These are phyloP conservation scores for Staphylotrichum longicolle DNA, from an alignment of 495 filamentous ascomycete species.

Conservation along the genomic window DNA sequence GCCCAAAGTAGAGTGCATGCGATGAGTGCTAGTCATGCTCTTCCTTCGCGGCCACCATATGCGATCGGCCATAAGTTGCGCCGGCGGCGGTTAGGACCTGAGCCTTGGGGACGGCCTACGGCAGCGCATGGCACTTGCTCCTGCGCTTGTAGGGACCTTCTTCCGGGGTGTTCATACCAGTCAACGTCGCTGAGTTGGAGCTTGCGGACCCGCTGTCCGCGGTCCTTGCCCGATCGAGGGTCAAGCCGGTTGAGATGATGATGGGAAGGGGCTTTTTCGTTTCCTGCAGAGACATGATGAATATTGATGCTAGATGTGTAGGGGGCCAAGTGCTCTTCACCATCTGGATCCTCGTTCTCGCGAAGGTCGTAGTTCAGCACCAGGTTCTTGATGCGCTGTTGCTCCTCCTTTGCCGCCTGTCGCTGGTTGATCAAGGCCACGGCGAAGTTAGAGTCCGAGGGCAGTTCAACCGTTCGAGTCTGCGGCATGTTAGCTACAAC, in stretches of 20 bases:
- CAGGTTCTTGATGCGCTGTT: slow-evolving; percentile 95
- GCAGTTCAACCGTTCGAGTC: slow-evolving; percentile 91
- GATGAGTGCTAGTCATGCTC: slow-evolving; percentile 15
- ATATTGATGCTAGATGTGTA: slow-evolving; percentile 44
- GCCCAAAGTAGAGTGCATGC: slow-evolving; percentile 12
- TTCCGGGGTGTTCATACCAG: slow-evolving; percentile 63
- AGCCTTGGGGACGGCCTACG: not conserved
- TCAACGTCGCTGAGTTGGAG: slow-evolving; percentile 95
- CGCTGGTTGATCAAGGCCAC: slow-evolving; percentile 94
- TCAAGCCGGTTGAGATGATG: slow-evolving; percentile 56
- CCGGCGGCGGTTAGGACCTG: not conserved
- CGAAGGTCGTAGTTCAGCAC: slow-evolving; percentile 94
- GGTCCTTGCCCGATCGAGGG: slow-evolving; percentile 63
- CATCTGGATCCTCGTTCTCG: slow-evolving; percentile 70
- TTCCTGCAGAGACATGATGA: slow-evolving; percentile 43
- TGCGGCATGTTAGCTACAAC: slow-evolving; percentile 35
- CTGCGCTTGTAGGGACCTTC: not conserved
- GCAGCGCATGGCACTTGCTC: slow-evolving; percentile 3
- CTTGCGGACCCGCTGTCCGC: slow-evolving; percentile 83
- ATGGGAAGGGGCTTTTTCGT: slow-evolving; percentile 49
- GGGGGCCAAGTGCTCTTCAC: slow-evolving; percentile 53
- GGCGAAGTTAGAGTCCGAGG: slow-evolving; percentile 91
- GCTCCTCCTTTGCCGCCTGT: slow-evolving; percentile 90
- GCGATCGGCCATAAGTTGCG: not conserved
- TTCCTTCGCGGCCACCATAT: not conserved